phyloP scores from a whole-genome alignment of 306 rosid genomes.

The Prunus mume region DNA sequence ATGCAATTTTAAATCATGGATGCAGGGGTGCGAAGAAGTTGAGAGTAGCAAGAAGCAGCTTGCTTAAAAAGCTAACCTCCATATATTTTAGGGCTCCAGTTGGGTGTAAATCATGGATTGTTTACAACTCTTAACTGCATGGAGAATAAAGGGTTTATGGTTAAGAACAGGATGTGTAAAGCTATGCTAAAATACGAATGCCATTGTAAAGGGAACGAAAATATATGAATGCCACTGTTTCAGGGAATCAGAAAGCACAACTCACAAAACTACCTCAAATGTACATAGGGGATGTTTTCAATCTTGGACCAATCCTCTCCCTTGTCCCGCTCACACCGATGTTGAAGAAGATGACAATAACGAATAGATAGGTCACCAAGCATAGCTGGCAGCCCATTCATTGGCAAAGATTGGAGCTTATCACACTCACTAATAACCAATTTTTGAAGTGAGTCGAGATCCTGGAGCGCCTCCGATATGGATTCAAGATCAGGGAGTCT shows the following conservation, averaged over 20 bases:
- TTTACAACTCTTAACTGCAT: too few relatives aligned
- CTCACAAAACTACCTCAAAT: neutral
- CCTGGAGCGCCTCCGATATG: neutral
- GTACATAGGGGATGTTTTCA: neutral
- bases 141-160: too few relatives aligned
- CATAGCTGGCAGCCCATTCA: neutral
- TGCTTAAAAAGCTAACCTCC: neutral
- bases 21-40: too few relatives aligned
- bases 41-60: too few relatives aligned
- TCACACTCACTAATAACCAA: neutral
- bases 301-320: slow-evolving; percentile 16
- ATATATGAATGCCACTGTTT: too few relatives aligned
- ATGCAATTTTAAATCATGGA: too few relatives aligned
- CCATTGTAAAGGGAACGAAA: too few relatives aligned
- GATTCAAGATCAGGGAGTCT: slow-evolving; percentile 14
- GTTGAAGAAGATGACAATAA: neutral
- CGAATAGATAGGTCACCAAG: neutral
- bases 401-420: slow-evolving; percentile 10
- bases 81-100: neutral
- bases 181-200: too few relatives aligned
- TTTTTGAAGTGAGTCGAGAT: neutral
- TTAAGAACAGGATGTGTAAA: too few relatives aligned
- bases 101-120: too few relatives aligned
- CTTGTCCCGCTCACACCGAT: neutral
- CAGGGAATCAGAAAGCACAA: neutral